A percentile compares a stretch with the other conserved stretches of the same genome.
phyloP scores from a whole-genome alignment of 2,329 filamentous ascomycete species.

The Triangularia verruculosa region DNA sequence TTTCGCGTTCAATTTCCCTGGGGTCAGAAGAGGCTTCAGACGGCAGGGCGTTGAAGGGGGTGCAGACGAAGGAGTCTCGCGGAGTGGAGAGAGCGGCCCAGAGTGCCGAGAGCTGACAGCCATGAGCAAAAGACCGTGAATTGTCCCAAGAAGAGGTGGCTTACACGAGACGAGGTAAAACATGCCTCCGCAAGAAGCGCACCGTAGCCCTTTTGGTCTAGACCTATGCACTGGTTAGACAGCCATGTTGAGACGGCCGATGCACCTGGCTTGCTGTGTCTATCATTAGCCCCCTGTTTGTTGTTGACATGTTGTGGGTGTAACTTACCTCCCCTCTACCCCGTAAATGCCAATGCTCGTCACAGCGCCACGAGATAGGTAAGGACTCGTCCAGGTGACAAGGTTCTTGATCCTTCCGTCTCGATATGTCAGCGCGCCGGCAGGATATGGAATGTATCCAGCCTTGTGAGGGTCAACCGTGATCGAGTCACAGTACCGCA shows the following conservation, averaged over 20 bases:
- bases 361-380: slow-evolving; percentile 40
- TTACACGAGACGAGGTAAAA: slow-evolving; percentile 42
- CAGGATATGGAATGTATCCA: slow-evolving; percentile 47
- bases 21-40: slow-evolving; percentile 15
- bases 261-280: slow-evolving; percentile 43
- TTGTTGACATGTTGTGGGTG: neutral
- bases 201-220: slow-evolving; percentile 41
- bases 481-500: slow-evolving; percentile 42
- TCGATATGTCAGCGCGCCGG: slow-evolving; percentile 42
- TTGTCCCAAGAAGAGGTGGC: neutral
- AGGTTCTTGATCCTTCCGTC: slow-evolving; percentile 43
- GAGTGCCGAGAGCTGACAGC: slow-evolving; percentile 40
- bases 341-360: slow-evolving; percentile 29
- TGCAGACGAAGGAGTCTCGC: slow-evolving; percentile 37
- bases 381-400: slow-evolving; percentile 44
- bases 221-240: slow-evolving; percentile 42
- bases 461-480: slow-evolving; percentile 49
- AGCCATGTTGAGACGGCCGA: slow-evolving; percentile 45
- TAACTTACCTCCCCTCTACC: slow-evolving; percentile 37
- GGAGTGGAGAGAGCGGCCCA: slow-evolving; percentile 38
- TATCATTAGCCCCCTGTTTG: neutral
- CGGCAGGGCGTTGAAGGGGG: slow-evolving; percentile 42
- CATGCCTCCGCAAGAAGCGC: slow-evolving; percentile 42
- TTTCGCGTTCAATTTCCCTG: slow-evolving; percentile 36
- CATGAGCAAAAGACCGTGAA: too few relatives aligned